Evolutionary conservation across 192 early-diverging fungal genomes (phyloP).

Genomic region (Podila epicladia): DNA sequence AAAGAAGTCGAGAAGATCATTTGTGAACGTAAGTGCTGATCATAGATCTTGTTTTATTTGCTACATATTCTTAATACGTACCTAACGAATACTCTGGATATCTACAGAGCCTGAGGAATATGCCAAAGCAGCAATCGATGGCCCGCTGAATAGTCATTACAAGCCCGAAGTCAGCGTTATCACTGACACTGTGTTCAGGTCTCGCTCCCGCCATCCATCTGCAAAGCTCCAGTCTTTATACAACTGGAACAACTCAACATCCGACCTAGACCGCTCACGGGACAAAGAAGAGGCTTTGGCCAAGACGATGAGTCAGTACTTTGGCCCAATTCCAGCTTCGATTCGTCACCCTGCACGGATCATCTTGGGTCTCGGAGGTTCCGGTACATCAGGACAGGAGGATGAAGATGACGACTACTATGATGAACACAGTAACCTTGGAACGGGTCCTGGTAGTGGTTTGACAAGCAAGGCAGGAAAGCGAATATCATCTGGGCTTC

Average conservation of each 20-base stretch:
- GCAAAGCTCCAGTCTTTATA: conserved; percentile 26
- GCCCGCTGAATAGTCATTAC: conserved; percentile 18
- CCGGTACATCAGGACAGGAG: neutral
- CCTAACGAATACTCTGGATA: neutral
- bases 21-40: conserved; percentile 51
- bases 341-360: conserved; percentile 23
- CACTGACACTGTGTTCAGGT: conserved; percentile 22
- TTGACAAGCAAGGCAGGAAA: neutral
- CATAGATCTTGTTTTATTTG: neutral
- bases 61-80: neutral
- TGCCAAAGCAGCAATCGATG: conserved; percentile 26
- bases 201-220: conserved; percentile 25
- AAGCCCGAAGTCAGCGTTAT: conserved; percentile 21
- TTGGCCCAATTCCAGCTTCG: conserved; percentile 36
- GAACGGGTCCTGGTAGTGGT: neutral
- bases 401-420: conserved; percentile 10
- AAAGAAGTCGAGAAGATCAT: conserved; percentile 55
- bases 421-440: neutral
- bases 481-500: neutral
- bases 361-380: conserved; percentile 30
- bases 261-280: conserved; percentile 31
- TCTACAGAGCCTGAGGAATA: conserved; percentile 28
- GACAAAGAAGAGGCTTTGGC: conserved; percentile 49
- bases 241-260: conserved; percentile 51
- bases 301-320: conserved; percentile 43